Conservation (phyloP, 352 stramenopile genomes). For the Phytophthora nicotianae region DNA sequence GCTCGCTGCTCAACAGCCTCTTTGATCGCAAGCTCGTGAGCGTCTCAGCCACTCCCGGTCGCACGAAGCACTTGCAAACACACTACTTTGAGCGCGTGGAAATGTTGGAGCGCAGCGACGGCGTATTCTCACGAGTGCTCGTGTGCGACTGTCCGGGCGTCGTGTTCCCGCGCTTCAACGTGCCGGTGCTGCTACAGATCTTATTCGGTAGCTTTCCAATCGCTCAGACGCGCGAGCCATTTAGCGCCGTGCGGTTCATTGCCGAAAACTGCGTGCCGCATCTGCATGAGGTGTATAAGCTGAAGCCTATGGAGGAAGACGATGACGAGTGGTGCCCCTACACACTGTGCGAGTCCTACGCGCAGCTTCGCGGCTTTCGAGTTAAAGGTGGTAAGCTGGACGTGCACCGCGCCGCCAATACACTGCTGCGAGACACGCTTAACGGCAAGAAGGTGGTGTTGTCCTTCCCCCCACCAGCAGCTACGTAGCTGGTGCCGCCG, state of each 20-base stretch:
- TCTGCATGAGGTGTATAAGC: constrained; percentile 83
- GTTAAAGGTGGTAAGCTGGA: constrained; percentile 78
- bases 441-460: constrained; percentile 85
- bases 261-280: constrained; percentile 79
- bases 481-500: background rate
- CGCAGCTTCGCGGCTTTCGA: constrained; percentile 72
- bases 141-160: constrained; percentile 84
- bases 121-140: constrained; percentile 45
- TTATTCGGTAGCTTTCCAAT: constrained; percentile 87
- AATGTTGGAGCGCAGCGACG: constrained; percentile 45
- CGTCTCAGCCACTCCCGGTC: constrained; percentile 75
- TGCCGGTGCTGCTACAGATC: constrained; percentile 75
- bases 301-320: constrained; percentile 72
- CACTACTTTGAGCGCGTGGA: constrained; percentile 72
- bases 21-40: constrained; percentile 82
- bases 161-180: constrained; percentile 77
- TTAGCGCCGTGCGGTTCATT: constrained; percentile 85
- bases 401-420: constrained; percentile 77
- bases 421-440: constrained; percentile 75
- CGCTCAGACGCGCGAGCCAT: constrained; percentile 85
- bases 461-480: constrained; percentile 64
- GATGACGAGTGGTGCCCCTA: constrained; percentile 80
- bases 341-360: constrained; percentile 78
- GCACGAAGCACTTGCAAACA: constrained; percentile 86
- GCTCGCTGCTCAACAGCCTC: constrained; percentile 92